Base-by-base conservation (phyloP, 2,329 filamentous ascomycete species). In the Trichoderma polysporum region DNA sequence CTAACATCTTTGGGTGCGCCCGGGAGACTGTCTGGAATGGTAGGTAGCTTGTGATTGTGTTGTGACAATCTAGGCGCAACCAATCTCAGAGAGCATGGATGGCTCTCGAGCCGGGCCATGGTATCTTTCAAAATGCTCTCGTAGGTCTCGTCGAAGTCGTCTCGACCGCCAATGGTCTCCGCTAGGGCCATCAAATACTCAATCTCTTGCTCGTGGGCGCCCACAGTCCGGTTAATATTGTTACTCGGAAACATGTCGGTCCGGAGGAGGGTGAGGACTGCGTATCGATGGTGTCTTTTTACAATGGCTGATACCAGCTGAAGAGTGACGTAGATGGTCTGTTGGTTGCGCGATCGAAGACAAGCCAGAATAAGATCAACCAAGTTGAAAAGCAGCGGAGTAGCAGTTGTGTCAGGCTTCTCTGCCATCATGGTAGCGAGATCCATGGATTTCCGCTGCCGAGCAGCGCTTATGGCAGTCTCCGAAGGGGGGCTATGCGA, bases 311-410 rank as follows among this genome's bases (percentile, higher is more conserved):
- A 94, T 17, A 97, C 86, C 7, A 99, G 84, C 71, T 94, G 93
- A 53, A 99, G 83, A 0, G 94, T 97, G 12, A 96, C 92, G 70
- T 92, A 89, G 17, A 97, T 90, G 0, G 95, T 98, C 75, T 97
- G 94, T 61, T 91, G 86, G 73, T 95, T 97, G 52, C 86, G 85
- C 0, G 95, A 98, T 67, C 89, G 86, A 29, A 97, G 82, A 73
- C 94, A 97, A 39, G 93, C 91, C 2, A 96, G 84, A 33, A 97
- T 90, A 13, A 99, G 85, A 79, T 99, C 95, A 27, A 96, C 92
- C 10, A 99, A 82, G 75, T 96, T 98, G 82, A 97, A 99, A 0
- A 99, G 83, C 15, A 93, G 86, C 0, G 95, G 95, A 1, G 94
- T 95, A 29, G 85, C 85, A 10, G 91, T 86, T 15, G 87, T 83